Evolutionary conservation across 2,329 filamentous ascomycete species (phyloP).

Genomic region (Leptographium radiaticola): DNA sequence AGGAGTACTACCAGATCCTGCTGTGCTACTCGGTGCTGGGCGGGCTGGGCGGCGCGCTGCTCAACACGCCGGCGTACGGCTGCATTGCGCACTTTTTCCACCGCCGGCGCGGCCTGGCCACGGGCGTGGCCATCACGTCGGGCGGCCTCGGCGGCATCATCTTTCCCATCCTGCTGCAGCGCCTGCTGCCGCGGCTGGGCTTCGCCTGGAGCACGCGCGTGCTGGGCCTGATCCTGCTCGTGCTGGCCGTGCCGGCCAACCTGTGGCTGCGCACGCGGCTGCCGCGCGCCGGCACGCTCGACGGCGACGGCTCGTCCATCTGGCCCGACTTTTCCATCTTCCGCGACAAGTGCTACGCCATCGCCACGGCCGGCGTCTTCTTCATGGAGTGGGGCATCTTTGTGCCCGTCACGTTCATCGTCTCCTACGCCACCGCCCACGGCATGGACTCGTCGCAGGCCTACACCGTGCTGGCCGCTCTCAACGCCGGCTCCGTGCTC

Average conservation of each 20-base stretch:
- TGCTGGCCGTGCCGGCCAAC: conserved; percentile 31
- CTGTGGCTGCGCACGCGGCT: conserved; percentile 40
- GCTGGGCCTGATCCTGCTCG: conserved; percentile 35
- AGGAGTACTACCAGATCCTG: conserved; percentile 68
- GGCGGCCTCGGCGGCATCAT: conserved; percentile 56
- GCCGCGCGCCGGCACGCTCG: conserved; percentile 19
- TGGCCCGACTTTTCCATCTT: conserved; percentile 51
- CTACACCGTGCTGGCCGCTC: conserved; percentile 65
- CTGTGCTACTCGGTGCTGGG: conserved; percentile 61
- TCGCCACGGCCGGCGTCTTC: conserved; percentile 51
- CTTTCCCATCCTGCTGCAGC: conserved; percentile 38
- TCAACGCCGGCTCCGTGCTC: conserved; percentile 67
- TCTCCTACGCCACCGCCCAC: conserved; percentile 52
- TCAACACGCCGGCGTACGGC: conserved; percentile 66
- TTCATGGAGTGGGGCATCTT: conserved; percentile 61
- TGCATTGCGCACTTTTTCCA: conserved; percentile 71
- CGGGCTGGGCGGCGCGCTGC: conserved; percentile 58
- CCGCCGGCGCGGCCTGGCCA: conserved; percentile 57
- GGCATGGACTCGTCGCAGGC: conserved; percentile 47
- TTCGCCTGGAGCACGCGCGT: conserved; percentile 37
- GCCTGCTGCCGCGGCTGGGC: conserved; percentile 30
- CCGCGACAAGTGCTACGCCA: conserved; percentile 41
- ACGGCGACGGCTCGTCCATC: conserved; percentile 25
- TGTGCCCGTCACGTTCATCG: conserved; percentile 64
- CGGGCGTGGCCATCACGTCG: conserved; percentile 67